Percentiles rank a stretch among this genome's conserved stretches.
Evolutionary conservation across 2,329 filamentous ascomycete genomes (phyloP).

Genomic region (Teratosphaeria gauchensis): DNA sequence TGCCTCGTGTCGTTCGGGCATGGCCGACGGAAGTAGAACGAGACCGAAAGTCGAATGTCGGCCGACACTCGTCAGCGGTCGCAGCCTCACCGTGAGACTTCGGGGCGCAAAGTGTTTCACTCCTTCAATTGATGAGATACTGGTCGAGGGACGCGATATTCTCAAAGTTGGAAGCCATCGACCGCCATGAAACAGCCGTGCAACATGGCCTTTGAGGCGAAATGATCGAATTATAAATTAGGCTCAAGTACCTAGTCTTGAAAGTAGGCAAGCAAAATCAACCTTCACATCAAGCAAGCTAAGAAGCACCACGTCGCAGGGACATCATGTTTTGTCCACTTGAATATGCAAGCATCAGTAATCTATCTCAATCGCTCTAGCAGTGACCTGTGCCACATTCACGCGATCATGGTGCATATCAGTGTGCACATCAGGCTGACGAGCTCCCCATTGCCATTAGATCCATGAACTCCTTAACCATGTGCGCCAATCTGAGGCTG

Average conservation of each 20-base stretch:
- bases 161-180: background rate
- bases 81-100: background rate
- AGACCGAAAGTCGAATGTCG: background rate
- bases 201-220: background rate
- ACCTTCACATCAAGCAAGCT: no score
- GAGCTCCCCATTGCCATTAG: background rate
- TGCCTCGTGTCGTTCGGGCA: background rate
- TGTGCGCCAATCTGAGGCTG: background rate
- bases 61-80: background rate
- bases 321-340: background rate
- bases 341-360: background rate
- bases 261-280: no score
- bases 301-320: no score
- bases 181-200: background rate
- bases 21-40: no score
- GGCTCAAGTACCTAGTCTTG: no score
- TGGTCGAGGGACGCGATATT: background rate
- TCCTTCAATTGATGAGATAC: no score
- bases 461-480: background rate
- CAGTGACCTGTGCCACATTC: conserved; percentile 1
- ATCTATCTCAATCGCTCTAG: background rate
- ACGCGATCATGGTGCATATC: conserved; percentile 9
- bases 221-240: background rate
- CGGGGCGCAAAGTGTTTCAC: no score
- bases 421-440: conserved; percentile 3